Percentiles rank a stretch among this genome's conserved stretches.
Evolutionary conservation across 2,329 filamentous ascomycete genomes (phyloP).

Genomic region (Neofusicoccum ribis): DNA sequence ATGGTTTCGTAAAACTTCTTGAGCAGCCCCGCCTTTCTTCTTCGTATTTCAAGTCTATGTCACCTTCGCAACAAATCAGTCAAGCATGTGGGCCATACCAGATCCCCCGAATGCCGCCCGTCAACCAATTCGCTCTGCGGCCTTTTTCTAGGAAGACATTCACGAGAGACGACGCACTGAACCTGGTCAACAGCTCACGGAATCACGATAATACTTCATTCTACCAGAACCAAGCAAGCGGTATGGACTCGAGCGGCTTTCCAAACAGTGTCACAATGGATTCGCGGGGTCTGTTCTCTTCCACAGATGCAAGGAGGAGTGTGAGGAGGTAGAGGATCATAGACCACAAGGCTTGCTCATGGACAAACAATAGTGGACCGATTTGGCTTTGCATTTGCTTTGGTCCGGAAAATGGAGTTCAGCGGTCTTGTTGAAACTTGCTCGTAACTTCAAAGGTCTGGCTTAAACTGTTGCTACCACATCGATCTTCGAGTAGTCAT

Average conservation of each 20-base stretch:
- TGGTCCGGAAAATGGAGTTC: no score
- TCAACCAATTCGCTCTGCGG: not conserved
- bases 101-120: not conserved
- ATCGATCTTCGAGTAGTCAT: no score
- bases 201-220: not conserved
- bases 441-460: no score
- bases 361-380: no score
- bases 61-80: not conserved
- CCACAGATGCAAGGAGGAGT: not conserved
- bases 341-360: not conserved
- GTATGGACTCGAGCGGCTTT: not conserved
- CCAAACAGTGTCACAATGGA: not conserved
- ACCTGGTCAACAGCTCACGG: not conserved
- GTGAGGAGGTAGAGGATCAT: slow-evolving; percentile 3
- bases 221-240: not conserved
- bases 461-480: no score
- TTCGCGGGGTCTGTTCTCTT: slow-evolving; percentile 3
- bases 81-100: not conserved
- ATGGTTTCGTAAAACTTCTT: not conserved
- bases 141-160: not conserved
- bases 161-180: not conserved
- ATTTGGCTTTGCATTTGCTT: not conserved
- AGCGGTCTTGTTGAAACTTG: no score
- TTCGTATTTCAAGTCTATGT: slow-evolving; percentile 1
- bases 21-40: slow-evolving; percentile 5